phyloP scores from a whole-genome alignment of 2,329 filamentous ascomycete species.

The Claviceps humidiphila region DNA sequence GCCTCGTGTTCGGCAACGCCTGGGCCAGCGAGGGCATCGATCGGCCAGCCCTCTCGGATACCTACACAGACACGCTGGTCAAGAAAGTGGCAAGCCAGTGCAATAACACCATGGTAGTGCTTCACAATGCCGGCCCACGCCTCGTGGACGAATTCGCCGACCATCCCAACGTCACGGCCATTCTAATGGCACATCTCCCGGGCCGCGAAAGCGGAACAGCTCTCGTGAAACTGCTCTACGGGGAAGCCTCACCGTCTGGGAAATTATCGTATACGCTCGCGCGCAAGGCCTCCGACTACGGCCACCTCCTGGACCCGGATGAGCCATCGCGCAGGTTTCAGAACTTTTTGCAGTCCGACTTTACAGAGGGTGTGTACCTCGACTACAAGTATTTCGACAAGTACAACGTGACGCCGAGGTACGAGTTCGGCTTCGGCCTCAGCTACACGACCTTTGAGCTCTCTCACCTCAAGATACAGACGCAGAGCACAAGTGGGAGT shows the following conservation, averaged over 20 bases:
- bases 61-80: constrained; percentile 47
- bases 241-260: constrained; percentile 41
- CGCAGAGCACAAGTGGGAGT: constrained; percentile 3
- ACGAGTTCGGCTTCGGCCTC: constrained; percentile 43
- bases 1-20: constrained; percentile 52
- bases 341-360: constrained; percentile 37
- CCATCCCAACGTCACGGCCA: constrained; percentile 48
- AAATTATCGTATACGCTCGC: constrained; percentile 50
- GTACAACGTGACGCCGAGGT: constrained; percentile 33
- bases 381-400: constrained; percentile 44
- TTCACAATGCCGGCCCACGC: constrained; percentile 51
- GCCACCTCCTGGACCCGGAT: constrained; percentile 25
- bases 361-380: constrained; percentile 36
- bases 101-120: constrained; percentile 48
- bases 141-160: constrained; percentile 49
- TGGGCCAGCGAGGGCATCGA: constrained; percentile 64
- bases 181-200: constrained; percentile 51
- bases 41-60: constrained; percentile 48
- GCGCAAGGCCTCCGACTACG: constrained; percentile 42
- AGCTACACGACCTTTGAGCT: constrained; percentile 42
- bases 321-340: constrained; percentile 36
- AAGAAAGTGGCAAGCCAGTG: constrained; percentile 43
- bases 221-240: constrained; percentile 43
- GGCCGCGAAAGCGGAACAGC: constrained; percentile 49
- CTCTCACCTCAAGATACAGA: constrained; percentile 25